Percentiles rank a stretch among this genome's conserved stretches.
Evolutionary conservation across 441 rosid genomes (phyloP).

Genomic region (Geranium incanum): DNA sequence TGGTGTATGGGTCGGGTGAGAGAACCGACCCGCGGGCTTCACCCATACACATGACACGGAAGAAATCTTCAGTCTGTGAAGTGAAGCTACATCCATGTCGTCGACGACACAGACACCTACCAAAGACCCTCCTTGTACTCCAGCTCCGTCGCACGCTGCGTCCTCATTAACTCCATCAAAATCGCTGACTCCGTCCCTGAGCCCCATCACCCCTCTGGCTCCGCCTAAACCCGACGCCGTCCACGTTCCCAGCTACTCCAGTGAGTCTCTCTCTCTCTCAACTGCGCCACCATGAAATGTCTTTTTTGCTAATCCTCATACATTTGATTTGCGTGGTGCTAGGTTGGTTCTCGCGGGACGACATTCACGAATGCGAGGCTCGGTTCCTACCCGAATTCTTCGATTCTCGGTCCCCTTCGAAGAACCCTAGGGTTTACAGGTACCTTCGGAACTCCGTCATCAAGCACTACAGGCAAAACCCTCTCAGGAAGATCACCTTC

Average conservation of each 20-base stretch:
- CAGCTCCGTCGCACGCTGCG: background rate
- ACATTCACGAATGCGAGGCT: conserved; percentile 57
- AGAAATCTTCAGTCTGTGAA: too few relatives aligned
- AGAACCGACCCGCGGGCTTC: too few relatives aligned
- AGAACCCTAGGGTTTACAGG: conserved; percentile 50
- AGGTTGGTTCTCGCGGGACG: conserved; percentile 85
- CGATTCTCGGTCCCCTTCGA: conserved; percentile 50
- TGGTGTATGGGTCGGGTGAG: too few relatives aligned
- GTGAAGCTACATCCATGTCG: background rate
- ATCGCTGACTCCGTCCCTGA: background rate
- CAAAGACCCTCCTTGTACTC: background rate
- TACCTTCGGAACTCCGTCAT: conserved; percentile 71
- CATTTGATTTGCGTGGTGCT: background rate
- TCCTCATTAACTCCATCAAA: background rate
- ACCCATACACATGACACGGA: too few relatives aligned
- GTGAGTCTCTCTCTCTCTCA: conserved; percentile 34
- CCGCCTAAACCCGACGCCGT: conserved; percentile 27
- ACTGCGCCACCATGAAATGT: background rate
- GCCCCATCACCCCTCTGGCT: conserved; percentile 7
- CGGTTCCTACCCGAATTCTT: conserved; percentile 72
- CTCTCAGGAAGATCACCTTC: conserved; percentile 61
- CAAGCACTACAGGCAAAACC: conserved; percentile 49
- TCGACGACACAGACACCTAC: background rate
- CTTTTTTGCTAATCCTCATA: background rate
- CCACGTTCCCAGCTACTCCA: conserved; percentile 68